Percentiles rank a stretch among this genome's conserved stretches.
Evolutionary conservation across 306 rosid genomes (phyloP).

Genomic region (Castanea crenata): DNA sequence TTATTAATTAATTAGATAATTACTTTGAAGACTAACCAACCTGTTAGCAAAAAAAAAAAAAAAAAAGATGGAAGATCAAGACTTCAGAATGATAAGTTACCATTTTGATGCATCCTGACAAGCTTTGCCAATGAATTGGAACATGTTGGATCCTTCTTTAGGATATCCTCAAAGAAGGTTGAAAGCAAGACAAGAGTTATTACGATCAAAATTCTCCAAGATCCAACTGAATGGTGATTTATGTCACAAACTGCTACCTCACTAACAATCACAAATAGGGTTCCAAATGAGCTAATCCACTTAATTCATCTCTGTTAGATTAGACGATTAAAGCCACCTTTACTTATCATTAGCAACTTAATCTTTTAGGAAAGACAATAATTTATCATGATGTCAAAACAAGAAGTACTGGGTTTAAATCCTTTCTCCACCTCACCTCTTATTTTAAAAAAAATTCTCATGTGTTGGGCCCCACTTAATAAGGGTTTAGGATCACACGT

Average conservation of each 20-base stretch:
- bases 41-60: too few species aligned
- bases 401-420: too few species aligned
- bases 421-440: too few species aligned
- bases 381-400: too few species aligned
- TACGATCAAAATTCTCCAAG: conserved; percentile 48
- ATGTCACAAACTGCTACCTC: neutral
- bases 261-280: neutral
- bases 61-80: neutral
- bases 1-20: neutral
- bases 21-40: neutral
- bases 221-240: neutral
- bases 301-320: neutral
- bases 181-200: conserved; percentile 35
- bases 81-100: conserved; percentile 42
- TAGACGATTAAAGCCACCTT: too few species aligned
- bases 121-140: conserved; percentile 66
- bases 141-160: conserved; percentile 80
- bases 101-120: conserved; percentile 58
- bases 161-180: conserved; percentile 51
- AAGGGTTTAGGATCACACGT: too few species aligned
- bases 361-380: too few species aligned
- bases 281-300: neutral
- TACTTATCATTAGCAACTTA: too few species aligned
- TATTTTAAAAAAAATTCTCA: too few species aligned
- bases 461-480: too few species aligned